A percentile compares a stretch with the other conserved stretches of the same genome.
These are phyloP conservation scores for Nemania diffusa DNA, from an alignment of 2,329 filamentous ascomycete species.

Conservation along the genomic window DNA sequence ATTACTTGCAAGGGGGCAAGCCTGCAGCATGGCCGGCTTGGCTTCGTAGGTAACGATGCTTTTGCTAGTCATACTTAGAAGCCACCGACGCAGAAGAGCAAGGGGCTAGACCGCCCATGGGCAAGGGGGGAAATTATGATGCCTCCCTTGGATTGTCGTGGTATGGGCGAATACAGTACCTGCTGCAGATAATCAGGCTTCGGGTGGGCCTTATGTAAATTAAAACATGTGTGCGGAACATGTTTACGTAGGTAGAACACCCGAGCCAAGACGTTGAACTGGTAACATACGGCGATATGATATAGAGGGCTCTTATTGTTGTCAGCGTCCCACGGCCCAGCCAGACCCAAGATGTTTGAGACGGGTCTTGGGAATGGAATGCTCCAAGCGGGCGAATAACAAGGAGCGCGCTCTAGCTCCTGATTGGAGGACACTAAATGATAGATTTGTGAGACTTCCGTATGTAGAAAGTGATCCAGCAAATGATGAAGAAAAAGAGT, in stretches of 20 bases:
- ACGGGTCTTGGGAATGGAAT: conserved; percentile 26
- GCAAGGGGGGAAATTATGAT: conserved; percentile 12
- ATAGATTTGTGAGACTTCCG: conserved; percentile 14
- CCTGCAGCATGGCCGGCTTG: conserved; percentile 32
- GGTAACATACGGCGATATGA: neutral
- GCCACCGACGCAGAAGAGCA: conserved; percentile 31
- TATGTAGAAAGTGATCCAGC: conserved; percentile 22
- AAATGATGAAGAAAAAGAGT: conserved; percentile 8
- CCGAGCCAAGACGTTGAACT: conserved; percentile 20
- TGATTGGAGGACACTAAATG: conserved; percentile 4
- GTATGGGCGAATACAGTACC: conserved; percentile 8
- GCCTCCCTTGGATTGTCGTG: conserved; percentile 28
- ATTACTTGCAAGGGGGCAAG: conserved; percentile 15
- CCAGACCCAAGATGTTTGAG: conserved; percentile 3
- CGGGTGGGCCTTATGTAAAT: conserved; percentile 17
- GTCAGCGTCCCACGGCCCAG: conserved; percentile 24
- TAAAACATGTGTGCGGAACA: neutral
- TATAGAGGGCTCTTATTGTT: conserved; percentile 5
- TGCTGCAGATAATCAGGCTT: conserved; percentile 30
- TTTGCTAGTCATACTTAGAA: conserved; percentile 21
- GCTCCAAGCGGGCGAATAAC: conserved; percentile 13
- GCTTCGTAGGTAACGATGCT: conserved; percentile 19
- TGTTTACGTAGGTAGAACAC: conserved; percentile 12
- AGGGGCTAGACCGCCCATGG: conserved; percentile 1
- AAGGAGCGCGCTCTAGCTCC: conserved; percentile 5